Conservation (phyloP, 2,329 filamentous ascomycete species). For the Xylaria sp. region DNA sequence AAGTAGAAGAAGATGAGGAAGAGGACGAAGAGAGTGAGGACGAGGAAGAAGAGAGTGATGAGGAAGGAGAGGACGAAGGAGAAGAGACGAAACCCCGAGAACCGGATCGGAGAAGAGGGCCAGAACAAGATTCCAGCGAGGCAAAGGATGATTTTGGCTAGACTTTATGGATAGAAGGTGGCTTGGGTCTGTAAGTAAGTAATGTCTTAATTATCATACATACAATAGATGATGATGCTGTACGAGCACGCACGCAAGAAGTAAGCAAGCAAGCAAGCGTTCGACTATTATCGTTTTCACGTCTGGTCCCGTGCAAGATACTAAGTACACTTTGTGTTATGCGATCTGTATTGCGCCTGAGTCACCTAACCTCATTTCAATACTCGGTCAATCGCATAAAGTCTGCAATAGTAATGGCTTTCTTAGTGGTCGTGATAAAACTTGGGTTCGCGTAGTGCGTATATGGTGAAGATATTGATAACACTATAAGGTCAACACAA, state of each 20-base stretch:
- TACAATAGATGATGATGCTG: conserved; percentile 1
- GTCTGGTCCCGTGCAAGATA: neutral
- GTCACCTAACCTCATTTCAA: neutral
- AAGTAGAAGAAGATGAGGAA: conserved; percentile 17
- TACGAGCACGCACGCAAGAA: no score
- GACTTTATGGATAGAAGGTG: conserved; percentile 10
- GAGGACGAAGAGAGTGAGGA: conserved; percentile 10
- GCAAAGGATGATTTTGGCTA: conserved; percentile 39
- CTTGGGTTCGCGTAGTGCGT: neutral
- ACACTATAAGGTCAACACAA: neutral
- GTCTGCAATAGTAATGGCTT: no score
- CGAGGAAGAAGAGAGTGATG: conserved; percentile 15
- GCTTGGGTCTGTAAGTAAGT: conserved; percentile 6
- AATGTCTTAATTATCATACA: conserved; percentile 15
- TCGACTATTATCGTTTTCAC: neutral
- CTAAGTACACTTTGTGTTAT: neutral
- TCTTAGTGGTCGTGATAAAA: no score
- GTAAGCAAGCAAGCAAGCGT: neutral
- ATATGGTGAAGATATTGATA: neutral
- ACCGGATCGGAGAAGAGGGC: neutral
- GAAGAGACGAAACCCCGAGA: conserved; percentile 5
- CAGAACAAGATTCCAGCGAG: conserved; percentile 19
- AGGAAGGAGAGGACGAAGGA: conserved; percentile 2
- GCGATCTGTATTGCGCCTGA: neutral
- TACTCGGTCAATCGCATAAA: neutral